Evolutionary conservation across 345 rosid genomes (phyloP), one percentile per base, ranked within the genome.

Genomic region (Brassica juncea): DNA sequence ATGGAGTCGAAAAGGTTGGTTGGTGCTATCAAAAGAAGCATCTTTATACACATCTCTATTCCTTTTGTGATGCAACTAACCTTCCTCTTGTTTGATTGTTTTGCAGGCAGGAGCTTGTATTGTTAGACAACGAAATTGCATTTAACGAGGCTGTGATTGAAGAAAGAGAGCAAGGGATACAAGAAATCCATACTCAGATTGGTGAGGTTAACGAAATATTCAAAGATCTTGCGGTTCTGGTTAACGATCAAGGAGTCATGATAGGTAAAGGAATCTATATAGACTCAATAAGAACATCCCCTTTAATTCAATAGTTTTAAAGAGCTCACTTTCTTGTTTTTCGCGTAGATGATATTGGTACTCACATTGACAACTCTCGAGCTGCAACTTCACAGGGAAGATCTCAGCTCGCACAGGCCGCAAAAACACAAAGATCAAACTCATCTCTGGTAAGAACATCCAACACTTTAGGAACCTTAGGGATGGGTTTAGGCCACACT

Each of bases 201-300:
- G 98, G 97, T 12, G 97, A 93, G 85, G 99, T 93, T 77, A 95
- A 95, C 32, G 99, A 93, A 76, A 91, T 95, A 21, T 90, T 95
- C 64, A 95, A 91, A 79, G 98, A 95, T 87, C 97, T 93, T 14
- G 97, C 97, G 5, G 97, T 93, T 55, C 85, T 95, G 28, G 97
- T 95, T 77, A 97, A 93, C 58, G 97, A 95, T 75, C 99, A 95
- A 82, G 99, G 98, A 87, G 68, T 91, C 28, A 87, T 93, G 89
- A 91, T 93, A 60, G 97, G 98, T 92, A 72, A 74, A 49, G 66
- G 25, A 42, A 14, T 8, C 34, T 68, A 16, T 11, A 0, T 0
- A 0, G 52, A 27, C 52, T 55, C 11, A 23, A 9, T 70, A 14
- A 31, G 54, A 49, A 37, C 28, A 44, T 62, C 47, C 19, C 66